Base-by-base conservation (phyloP, 129 eudicot species). In the Chrysanthemum makinoi region DNA sequence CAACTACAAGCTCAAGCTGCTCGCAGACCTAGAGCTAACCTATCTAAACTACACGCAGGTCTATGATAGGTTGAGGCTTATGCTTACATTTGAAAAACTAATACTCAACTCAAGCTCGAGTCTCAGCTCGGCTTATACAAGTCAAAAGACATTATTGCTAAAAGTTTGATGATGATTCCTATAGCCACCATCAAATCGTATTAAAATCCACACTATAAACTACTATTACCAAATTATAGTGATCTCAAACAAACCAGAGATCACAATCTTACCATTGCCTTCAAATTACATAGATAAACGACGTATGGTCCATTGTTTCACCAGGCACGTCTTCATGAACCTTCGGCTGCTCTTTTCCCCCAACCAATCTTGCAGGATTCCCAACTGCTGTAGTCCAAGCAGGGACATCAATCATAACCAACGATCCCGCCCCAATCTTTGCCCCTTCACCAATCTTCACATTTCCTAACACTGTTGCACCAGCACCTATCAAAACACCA, bases 301-400 rank as follows among this genome's bases (percentile, higher is more conserved):
- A 89, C 15, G 96, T 90, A 51, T 90, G 96, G 72, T 90, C 96
- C 96, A 90, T 90, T 0, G 89, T 80, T 70, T 82, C 86, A 6
- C 96, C 86, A 0, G 96, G 96, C 6, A 85, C 80, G 52, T 85
- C 89, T 26, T 78, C 87, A 33, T 85, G 86, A 74, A 73, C 59
- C 19, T 76, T 68, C 2, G 91, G 91, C 69, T 83, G 75, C 76
- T 81, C 96, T 62, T 75, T 75, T 46, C 95, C 96, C 7, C 96
- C 96, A 24, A 90, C 70, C 75, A 90, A 75, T 69, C 89, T 85
- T 14, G 97, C 95, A 35, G 97, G 97, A 66, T 90, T 90, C 47
- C 95, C 95, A 50, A 90, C 95, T 1, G 95, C 97, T 62, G 97
- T 90, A 44, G 95, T 90, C 72, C 91, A 56, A 15, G 95, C 80